phyloP scores from a whole-genome alignment of 1,284 basidiomycete genomes.

The Blastosporella zonata region DNA sequence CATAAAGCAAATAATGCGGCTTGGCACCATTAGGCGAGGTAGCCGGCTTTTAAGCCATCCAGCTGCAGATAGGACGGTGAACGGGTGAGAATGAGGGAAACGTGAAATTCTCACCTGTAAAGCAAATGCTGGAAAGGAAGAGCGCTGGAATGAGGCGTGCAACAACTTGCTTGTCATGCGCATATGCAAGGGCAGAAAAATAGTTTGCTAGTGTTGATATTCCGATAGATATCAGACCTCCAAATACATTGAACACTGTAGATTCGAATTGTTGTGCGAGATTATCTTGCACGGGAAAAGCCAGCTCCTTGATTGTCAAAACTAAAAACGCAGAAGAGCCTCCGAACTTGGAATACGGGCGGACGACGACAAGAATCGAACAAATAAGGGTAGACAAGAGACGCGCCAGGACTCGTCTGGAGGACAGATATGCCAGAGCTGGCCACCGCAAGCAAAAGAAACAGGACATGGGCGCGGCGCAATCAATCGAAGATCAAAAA shows the following conservation, averaged over 20 bases:
- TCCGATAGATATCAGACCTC: constrained; percentile 41
- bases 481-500: not conserved
- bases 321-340: constrained; percentile 43
- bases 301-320: constrained; percentile 45
- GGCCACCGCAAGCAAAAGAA: not conserved
- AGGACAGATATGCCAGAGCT: constrained; percentile 14
- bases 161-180: constrained; percentile 25
- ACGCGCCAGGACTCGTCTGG: constrained; percentile 39
- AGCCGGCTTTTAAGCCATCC: constrained; percentile 45
- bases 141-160: constrained; percentile 37
- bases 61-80: constrained; percentile 25
- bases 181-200: constrained; percentile 27
- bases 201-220: constrained; percentile 42
- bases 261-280: constrained; percentile 48
- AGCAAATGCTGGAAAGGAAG: constrained; percentile 40
- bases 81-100: not conserved
- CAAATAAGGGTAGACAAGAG: constrained; percentile 46
- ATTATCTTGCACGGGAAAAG: constrained; percentile 46
- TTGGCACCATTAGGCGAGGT: constrained; percentile 42
- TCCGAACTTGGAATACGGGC: constrained; percentile 40
- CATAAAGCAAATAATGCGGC: constrained; percentile 45
- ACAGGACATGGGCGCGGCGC: not conserved
- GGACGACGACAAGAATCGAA: constrained; percentile 37
- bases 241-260: constrained; percentile 41
- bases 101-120: constrained; percentile 34